These are phyloP conservation scores for Hymenoscyphus scutula DNA, from an alignment of 2,329 filamentous ascomycete species.

Conservation along the genomic window DNA sequence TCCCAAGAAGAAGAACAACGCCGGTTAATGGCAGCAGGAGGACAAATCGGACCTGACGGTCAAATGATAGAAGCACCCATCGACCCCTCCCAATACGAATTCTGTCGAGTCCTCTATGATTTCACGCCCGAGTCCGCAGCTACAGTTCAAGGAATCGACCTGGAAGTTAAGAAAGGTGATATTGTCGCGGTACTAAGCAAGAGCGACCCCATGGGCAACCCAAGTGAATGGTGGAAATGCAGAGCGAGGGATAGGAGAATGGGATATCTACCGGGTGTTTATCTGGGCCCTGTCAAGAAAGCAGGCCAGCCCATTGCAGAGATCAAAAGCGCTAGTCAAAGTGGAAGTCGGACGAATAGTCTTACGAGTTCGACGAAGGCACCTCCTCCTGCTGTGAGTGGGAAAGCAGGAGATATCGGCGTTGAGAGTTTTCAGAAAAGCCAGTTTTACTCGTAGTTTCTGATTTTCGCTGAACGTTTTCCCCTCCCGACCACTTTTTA, in stretches of 20 bases:
- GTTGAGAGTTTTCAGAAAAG: slow-evolving; percentile 71
- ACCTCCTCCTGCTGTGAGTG: slow-evolving; percentile 46
- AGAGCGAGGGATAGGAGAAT: slow-evolving; percentile 84
- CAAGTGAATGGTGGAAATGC: slow-evolving; percentile 97
- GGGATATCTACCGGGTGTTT: slow-evolving; percentile 88
- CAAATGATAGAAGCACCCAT: slow-evolving; percentile 51
- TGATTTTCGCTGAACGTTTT: neutral
- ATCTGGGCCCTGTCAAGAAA: slow-evolving; percentile 71
- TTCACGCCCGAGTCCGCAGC: slow-evolving; percentile 77
- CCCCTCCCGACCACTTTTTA: neutral
- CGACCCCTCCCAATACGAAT: slow-evolving; percentile 90
- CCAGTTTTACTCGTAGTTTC: slow-evolving; percentile 59
- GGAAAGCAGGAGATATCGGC: slow-evolving; percentile 62
- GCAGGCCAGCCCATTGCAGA: slow-evolving; percentile 43
- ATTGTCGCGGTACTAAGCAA: slow-evolving; percentile 92
- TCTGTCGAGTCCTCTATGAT: slow-evolving; percentile 92
- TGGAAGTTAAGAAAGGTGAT: slow-evolving; percentile 91
- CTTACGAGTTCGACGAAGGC: slow-evolving; percentile 41
- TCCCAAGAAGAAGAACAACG: slow-evolving; percentile 82
- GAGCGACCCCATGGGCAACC: slow-evolving; percentile 84
- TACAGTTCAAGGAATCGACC: slow-evolving; percentile 69
- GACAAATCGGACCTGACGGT: slow-evolving; percentile 50
- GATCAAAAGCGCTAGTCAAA: slow-evolving; percentile 39
- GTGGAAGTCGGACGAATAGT: slow-evolving; percentile 45
- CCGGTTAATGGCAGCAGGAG: slow-evolving; percentile 52